phyloP scores from a whole-genome alignment of 2,329 filamentous ascomycete genomes.

The Teratosphaeria pseudoeucalypti region DNA sequence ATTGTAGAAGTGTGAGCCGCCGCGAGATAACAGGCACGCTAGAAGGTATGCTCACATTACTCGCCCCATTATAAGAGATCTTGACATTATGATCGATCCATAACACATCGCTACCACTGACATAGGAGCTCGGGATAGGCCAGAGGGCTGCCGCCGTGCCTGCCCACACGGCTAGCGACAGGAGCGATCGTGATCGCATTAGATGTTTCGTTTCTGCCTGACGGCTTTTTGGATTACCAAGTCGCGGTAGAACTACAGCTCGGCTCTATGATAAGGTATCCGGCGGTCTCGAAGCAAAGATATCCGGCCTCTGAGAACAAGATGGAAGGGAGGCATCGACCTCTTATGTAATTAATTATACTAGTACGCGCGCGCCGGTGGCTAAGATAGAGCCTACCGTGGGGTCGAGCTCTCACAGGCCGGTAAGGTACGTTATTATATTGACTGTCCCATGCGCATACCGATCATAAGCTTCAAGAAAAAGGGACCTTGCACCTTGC shows the following conservation, averaged over 20 bases:
- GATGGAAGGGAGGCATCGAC: too few relatives aligned
- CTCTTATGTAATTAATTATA: too few relatives aligned
- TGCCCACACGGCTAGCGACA: not conserved
- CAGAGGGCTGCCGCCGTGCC: slow-evolving; percentile 28
- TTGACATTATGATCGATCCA: slow-evolving; percentile 30
- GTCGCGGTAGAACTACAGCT: not conserved
- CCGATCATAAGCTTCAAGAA: not conserved
- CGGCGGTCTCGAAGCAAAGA: not conserved
- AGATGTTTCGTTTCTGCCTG: not conserved
- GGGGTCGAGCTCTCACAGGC: too few relatives aligned
- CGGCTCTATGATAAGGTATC: not conserved
- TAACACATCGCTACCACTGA: slow-evolving; percentile 26
- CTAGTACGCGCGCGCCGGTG: too few relatives aligned
- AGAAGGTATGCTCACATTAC: slow-evolving; percentile 10
- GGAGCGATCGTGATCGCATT: not conserved
- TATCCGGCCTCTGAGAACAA: too few relatives aligned
- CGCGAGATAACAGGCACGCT: not conserved
- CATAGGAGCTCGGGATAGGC: slow-evolving; percentile 31
- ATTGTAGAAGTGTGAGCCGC: not conserved
- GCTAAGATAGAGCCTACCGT: too few relatives aligned
- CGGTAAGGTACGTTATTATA: too few relatives aligned
- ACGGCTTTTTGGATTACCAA: not conserved
- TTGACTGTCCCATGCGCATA: too few relatives aligned
- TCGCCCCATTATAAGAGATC: slow-evolving; percentile 27
- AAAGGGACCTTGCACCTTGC: not conserved